These are phyloP conservation scores for Carallia brachiata DNA, from an alignment of 345 rosid genomes.

Conservation along the genomic window DNA sequence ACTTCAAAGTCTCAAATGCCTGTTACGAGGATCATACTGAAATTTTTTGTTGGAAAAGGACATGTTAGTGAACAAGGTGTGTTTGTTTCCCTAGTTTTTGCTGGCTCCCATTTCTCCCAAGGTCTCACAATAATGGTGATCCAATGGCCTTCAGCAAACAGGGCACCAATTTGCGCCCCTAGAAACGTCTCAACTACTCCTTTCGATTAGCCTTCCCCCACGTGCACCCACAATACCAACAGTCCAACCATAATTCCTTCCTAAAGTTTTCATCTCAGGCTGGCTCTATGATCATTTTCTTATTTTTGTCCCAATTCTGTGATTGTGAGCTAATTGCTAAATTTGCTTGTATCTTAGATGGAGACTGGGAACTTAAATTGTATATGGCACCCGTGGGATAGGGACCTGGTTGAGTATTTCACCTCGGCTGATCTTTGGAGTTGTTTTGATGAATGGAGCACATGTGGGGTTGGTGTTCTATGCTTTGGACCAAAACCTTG, in stretches of 20 bases:
- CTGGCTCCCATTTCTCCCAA: too few species aligned
- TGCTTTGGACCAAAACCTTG: constrained; percentile 36
- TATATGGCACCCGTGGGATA: constrained; percentile 45
- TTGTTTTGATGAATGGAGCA: constrained; percentile 69
- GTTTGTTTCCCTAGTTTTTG: too few species aligned
- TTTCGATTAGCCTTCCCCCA: too few species aligned
- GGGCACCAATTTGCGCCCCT: too few species aligned
- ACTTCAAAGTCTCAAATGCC: too few species aligned
- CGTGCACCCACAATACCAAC: constrained; percentile 52
- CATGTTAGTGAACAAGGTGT: too few species aligned
- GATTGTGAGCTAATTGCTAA: background rate
- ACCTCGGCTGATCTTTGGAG: constrained; percentile 68
- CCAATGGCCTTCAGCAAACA: too few species aligned
- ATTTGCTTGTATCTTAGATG: too few species aligned
- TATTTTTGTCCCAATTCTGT: background rate
- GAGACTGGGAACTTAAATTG: constrained; percentile 33
- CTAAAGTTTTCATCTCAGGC: constrained; percentile 34
- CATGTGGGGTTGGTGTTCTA: constrained; percentile 55
- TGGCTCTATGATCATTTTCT: background rate
- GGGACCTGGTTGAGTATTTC: constrained; percentile 49
- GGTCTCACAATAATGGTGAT: too few species aligned
- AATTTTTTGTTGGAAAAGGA: too few species aligned
- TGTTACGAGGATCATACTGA: too few species aligned
- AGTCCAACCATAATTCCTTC: constrained; percentile 41
- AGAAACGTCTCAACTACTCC: too few species aligned